Evolutionary conservation across 139 green algal species (phyloP), one percentile per base, ranked within the genome.

Genomic region (Diplosphaera chodatii): DNA sequence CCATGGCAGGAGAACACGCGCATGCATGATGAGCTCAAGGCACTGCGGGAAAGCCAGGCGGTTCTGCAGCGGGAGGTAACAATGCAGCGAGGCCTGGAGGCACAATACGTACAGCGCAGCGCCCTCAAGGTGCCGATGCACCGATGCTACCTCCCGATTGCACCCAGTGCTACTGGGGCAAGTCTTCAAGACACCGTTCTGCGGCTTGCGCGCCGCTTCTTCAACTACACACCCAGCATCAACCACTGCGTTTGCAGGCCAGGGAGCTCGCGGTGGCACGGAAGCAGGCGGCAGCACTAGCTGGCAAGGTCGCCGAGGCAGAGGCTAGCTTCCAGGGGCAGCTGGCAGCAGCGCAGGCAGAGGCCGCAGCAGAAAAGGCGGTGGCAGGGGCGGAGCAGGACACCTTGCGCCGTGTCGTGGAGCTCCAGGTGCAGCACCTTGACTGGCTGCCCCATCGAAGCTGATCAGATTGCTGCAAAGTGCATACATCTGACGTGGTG

Each of bases 91-190:
- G 84, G 94, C 71, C 83, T 93, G 64, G 85, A 96, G 84, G 73
- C 80, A 41, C 84, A 90, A 65, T 96, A 88, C 71, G 91, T 91
- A 3, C 80, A 85, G 73, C 80, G 92, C 1, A 87, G 86, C 5
- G 85, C 85, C 3, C 78, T 87, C 77, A 90, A 97, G 79, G 78
- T 33, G 37, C 8, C 37, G 10, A 48, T 48, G n/a, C n/a, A n/a
- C n/a, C n/a, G n/a, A n/a, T n/a, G n/a, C n/a, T n/a, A n/a, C n/a
- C 32, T 5, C 31, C 4, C 31, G 20, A 31, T 31, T 25, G 34
- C 16, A 55, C 16, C 29, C 6, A 21, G 22, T 67, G 28, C 30
- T 28, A 67, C 29, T 48, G 10, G 8, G 37, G 37, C 37, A 48
- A 48, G 37, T n/a, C n/a, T n/a, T n/a, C n/a, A n/a, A n/a, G n/a